Conservation (phyloP, 2,329 filamentous ascomycete genomes). For the Blastomyces silverae region DNA sequence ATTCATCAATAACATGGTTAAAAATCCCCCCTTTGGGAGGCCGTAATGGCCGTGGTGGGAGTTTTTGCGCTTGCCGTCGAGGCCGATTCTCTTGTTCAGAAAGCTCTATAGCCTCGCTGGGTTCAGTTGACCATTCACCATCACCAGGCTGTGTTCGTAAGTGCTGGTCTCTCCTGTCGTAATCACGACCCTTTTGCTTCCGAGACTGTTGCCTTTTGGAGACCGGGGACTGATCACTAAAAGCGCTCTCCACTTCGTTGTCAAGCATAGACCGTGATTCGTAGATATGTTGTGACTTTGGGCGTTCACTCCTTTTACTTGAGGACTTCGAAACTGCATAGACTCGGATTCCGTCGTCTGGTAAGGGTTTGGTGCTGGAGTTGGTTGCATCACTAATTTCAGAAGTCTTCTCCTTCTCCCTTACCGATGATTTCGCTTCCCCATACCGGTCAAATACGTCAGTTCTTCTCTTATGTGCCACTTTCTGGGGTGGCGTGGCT, state of each 20-base stretch:
- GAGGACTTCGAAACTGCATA: constrained; percentile 25
- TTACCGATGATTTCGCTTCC: constrained; percentile 26
- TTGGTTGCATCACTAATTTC: constrained; percentile 23
- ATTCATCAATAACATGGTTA: constrained; percentile 41
- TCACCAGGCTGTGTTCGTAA: constrained; percentile 27
- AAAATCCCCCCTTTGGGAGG: constrained; percentile 40
- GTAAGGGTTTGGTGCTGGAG: constrained; percentile 2
- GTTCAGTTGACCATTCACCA: constrained; percentile 30
- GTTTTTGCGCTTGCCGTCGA: constrained; percentile 28
- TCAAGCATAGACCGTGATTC: neutral
- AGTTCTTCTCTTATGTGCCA: constrained; percentile 40
- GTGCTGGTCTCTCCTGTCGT: constrained; percentile 24
- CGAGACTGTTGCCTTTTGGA: neutral
- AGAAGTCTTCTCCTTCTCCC: constrained; percentile 26
- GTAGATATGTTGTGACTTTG: neutral
- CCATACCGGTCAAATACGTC: constrained; percentile 30
- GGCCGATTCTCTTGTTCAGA: constrained; percentile 36
- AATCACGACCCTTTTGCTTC: constrained; percentile 1
- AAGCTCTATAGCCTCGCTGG: constrained; percentile 35
- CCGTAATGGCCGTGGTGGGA: constrained; percentile 25
- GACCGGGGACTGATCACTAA: neutral
- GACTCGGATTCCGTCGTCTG: constrained; percentile 28
- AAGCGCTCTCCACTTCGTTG: neutral
- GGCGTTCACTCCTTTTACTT: constrained; percentile 15
- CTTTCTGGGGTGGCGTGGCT: constrained; percentile 34